Base-by-base conservation (phyloP, 768 basidiomycete genomes). In the Candolleomyces aberdarensis region DNA sequence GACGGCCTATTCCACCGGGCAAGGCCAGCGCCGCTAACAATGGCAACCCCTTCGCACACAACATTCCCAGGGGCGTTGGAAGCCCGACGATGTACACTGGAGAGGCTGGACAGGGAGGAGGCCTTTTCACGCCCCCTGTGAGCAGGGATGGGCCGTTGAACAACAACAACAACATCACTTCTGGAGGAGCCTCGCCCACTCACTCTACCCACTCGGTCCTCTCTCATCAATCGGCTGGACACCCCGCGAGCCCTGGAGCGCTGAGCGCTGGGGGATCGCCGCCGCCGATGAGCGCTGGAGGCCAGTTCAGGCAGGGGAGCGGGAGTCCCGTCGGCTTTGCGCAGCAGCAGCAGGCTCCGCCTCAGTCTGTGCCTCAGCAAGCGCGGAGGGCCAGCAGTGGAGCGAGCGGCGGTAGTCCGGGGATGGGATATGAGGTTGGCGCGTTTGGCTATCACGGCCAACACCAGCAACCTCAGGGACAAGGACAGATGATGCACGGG, bases 11-110 rank as follows among this genome's bases (percentile, higher is more conserved):
- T 62, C 68, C 74, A 67, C 77, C 76, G 69, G 71, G 72, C 60
- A 72, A 69, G 19, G 49, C 17, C 43, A 44, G 4, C 26, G 26
- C 26, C 26, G 26, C 26, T 32, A 39, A 17, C 9, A 17, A 5
- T 10, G 65, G 67, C 43, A 74, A 74, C 63, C 69, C 75, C 5
- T 80, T 78, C 58, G 68, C 74, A 36, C 77, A 77, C 62, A 74
- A 68, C 57, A 64, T 65, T 14, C 67, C 66, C 11, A 20, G 61
- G 15, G 64, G 64, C 13, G 59, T 58, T 20, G 57, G 56, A 15
- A 47, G 49, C 43, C 63, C 56, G 57, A 41, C 60, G 48, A 64
- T 66, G 60, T 56, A 64, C 26, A 17, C 51, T 36, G 57, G 43
- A 36, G 48, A 62, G 7, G 64, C 59, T 15, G 47, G 58, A 15